Percentiles rank a stretch among this genome's conserved stretches.
These are phyloP conservation scores for Linum trigynum DNA, from an alignment of 345 rosid species.

Conservation along the genomic window DNA sequence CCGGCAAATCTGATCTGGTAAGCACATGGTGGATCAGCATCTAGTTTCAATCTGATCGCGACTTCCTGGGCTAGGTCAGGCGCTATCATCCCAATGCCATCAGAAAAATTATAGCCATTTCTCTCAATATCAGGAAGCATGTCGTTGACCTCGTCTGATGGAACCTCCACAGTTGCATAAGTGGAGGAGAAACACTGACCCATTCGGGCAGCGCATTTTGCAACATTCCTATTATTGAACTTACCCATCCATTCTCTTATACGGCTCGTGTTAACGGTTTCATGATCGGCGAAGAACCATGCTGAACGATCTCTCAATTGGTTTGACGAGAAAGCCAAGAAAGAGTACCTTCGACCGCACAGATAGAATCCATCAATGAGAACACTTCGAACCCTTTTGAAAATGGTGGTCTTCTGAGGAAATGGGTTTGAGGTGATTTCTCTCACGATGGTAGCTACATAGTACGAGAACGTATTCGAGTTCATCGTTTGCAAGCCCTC, in stretches of 20 bases:
- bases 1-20: conserved; percentile 93
- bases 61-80: conserved; percentile 78
- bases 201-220: conserved; percentile 93
- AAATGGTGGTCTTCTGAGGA: conserved; percentile 59
- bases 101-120: conserved; percentile 58
- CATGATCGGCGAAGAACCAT: conserved; percentile 87
- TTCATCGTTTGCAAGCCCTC: conserved; percentile 75
- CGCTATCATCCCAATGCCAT: conserved; percentile 78
- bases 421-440: conserved; percentile 37
- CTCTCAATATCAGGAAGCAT: conserved; percentile 53
- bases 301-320: conserved; percentile 87
- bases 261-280: conserved; percentile 28
- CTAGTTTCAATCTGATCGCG: conserved; percentile 55
- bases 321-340: conserved; percentile 87
- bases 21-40: conserved; percentile 47
- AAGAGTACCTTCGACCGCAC: conserved; percentile 70
- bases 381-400: conserved; percentile 56
- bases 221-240: conserved; percentile 50
- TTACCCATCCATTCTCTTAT: conserved; percentile 77
- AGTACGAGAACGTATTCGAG: conserved; percentile 46
- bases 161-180: conserved; percentile 72
- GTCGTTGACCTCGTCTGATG: conserved; percentile 34
- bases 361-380: conserved; percentile 62
- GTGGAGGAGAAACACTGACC: conserved; percentile 96
- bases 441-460: conserved; percentile 57